A percentile compares a stretch with the other conserved stretches of the same genome.
These are phyloP conservation scores for Helianthus tuberosus DNA, from an alignment of 129 eudicot genomes.

Conservation along the genomic window DNA sequence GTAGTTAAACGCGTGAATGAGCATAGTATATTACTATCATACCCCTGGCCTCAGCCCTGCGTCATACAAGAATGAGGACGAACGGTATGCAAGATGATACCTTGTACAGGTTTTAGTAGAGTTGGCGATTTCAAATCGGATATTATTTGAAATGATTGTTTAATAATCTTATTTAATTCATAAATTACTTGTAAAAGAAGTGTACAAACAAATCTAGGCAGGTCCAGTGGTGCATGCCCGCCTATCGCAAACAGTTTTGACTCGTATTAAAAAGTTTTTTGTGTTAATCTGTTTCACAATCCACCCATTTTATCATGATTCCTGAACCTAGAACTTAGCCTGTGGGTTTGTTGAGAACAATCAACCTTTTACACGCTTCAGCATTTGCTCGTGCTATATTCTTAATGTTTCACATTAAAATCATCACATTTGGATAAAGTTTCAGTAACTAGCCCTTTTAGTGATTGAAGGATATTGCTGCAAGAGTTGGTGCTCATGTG, in stretches of 20 bases:
- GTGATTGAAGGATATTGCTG: too few relatives aligned
- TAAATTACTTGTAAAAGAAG: neutral
- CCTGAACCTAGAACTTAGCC: too few relatives aligned
- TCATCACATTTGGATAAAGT: too few relatives aligned
- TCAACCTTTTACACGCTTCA: too few relatives aligned
- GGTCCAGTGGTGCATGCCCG: neutral
- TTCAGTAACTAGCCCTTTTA: too few relatives aligned
- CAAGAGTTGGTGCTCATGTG: too few relatives aligned
- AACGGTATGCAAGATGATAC: conserved; percentile 7
- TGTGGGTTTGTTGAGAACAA: too few relatives aligned
- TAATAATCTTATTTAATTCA: neutral
- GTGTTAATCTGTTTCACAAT: neutral
- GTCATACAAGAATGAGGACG: neutral
- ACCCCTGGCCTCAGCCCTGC: conserved; percentile 19
- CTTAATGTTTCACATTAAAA: too few relatives aligned
- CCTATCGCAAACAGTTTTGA: neutral
- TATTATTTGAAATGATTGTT: neutral
- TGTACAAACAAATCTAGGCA: neutral
- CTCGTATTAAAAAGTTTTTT: neutral
- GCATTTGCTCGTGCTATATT: too few relatives aligned
- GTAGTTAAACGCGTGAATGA: conserved; percentile 26
- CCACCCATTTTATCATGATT: neutral
- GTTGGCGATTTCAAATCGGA: neutral
- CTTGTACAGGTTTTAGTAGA: conserved; percentile 28
- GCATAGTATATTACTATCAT: conserved; percentile 15